Base-by-base conservation (phyloP, 2,329 filamentous ascomycete species). In the Helminthosporium solani region DNA sequence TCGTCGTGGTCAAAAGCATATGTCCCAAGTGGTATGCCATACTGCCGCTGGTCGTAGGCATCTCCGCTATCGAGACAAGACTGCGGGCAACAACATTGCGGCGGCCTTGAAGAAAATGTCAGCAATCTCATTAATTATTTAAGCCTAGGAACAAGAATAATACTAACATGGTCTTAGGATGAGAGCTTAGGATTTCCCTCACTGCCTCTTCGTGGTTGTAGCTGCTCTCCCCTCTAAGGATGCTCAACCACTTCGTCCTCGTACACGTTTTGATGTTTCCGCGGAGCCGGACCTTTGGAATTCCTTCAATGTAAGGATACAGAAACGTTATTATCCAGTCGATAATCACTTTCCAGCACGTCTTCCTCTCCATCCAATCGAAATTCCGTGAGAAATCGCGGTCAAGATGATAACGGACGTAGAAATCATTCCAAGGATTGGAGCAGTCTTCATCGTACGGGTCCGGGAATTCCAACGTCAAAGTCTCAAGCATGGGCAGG, bases 181-280 rank as follows among this genome's bases (percentile, higher is more conserved):
- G 38, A 9, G 11, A 31, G 9, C 9, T 9, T 23, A 42, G 25
- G 12, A 42, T 42, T 2, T 33, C 28, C 3, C 16, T 15, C 15
- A 43, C 15, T 9, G 33, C 33, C 4, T 16, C n/a, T 15, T 37
- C 4, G 9, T 23, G 18, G 33, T 43, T 15, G 19, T 23, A 43
- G 7, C 14, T 19, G 3, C 11, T 16, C 34, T 6, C 33, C 14
- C 30, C 41, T 16, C 19, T 9, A 11, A 46, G 27, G 28, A 47
- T 47, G 2, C 7, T 18, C 8, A 33, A 14, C 44, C 44, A 47
- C 18, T 44, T 48, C n/a, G 16, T 14, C 33, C 37, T 47, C 12
- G 40, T 47, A 7, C 18, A 27, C 0, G 40, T 46, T 38, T 50
- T 52, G 35, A 56, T 46, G 25, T 14, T 39, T 15, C 50, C 46